These are phyloP conservation scores for Avicennia marina DNA, from an alignment of 257 asterid genomes.

Conservation along the genomic window DNA sequence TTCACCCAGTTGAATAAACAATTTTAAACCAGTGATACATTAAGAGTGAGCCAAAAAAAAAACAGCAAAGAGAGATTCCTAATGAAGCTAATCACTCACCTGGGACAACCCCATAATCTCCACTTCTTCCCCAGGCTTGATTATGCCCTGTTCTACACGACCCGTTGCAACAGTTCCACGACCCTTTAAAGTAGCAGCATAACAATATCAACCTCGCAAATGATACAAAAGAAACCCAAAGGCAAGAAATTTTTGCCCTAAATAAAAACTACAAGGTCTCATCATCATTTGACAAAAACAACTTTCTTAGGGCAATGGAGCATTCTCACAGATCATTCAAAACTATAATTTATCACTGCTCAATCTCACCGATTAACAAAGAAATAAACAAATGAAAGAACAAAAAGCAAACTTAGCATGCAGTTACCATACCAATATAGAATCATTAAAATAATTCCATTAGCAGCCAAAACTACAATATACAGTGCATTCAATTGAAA, in stretches of 20 bases:
- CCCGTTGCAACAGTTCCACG: conserved; percentile 99
- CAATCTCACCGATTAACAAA: not conserved
- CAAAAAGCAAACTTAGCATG: not conserved
- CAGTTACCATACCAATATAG: too few relatives aligned
- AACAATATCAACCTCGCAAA: too few relatives aligned
- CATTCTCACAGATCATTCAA: conserved; percentile 8
- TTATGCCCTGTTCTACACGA: conserved; percentile 89
- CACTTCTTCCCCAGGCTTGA: conserved; percentile 92
- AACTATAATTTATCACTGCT: not conserved
- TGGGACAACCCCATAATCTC: conserved; percentile 86
- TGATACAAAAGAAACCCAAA: too few relatives aligned
- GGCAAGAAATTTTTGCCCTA: too few relatives aligned
- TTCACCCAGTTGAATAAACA: not conserved
- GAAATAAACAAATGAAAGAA: not conserved
- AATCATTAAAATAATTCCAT: not conserved
- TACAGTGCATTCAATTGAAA: too few relatives aligned
- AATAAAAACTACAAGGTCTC: not conserved
- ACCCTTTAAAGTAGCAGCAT: conserved; percentile 40
- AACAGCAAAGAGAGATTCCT: not conserved
- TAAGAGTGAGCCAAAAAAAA: not conserved
- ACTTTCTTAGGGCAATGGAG: not conserved
- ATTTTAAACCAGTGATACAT: not conserved
- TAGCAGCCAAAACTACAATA: conserved; percentile 1
- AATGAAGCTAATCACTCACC: conserved; percentile 24
- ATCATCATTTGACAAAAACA: conserved; percentile 7